phyloP scores from a whole-genome alignment of 441 rosid species.

The Populus hybrid region DNA sequence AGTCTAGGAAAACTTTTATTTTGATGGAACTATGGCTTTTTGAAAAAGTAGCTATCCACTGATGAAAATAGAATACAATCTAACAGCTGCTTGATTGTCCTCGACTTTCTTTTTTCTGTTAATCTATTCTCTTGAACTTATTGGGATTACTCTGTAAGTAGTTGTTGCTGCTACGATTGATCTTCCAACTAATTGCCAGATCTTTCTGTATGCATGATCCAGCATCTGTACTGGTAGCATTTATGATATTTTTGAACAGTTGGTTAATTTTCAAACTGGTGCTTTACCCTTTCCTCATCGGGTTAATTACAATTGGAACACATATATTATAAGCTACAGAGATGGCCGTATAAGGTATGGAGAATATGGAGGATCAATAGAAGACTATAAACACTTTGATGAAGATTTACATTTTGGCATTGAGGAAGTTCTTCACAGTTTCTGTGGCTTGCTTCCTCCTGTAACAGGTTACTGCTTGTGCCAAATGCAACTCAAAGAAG shows the following conservation, averaged over 20 bases:
- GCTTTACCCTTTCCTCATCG: too few relatives aligned
- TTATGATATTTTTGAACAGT: neutral
- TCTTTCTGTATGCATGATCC: neutral
- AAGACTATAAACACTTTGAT: too few relatives aligned
- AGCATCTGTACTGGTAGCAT: neutral
- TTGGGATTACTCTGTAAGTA: neutral
- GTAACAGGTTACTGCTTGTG: slow-evolving; percentile 81
- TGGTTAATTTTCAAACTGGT: neutral
- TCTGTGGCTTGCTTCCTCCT: slow-evolving; percentile 11
- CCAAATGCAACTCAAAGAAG: slow-evolving; percentile 81
- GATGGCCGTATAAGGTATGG: neutral
- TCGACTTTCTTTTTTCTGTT: neutral
- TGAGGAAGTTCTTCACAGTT: neutral
- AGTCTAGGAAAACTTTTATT: neutral
- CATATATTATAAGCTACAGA: too few relatives aligned
- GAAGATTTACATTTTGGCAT: neutral
- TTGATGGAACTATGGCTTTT: neutral
- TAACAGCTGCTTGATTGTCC: neutral
- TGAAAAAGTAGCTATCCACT: neutral
- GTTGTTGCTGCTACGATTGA: neutral
- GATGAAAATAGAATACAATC: neutral
- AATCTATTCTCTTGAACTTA: neutral
- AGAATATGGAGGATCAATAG: neutral
- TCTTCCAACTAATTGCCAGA: too few relatives aligned
- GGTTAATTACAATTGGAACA: too few relatives aligned